Evolutionary conservation across 495 filamentous ascomycete genomes (phyloP).

Genomic region (Penicillium herquei): DNA sequence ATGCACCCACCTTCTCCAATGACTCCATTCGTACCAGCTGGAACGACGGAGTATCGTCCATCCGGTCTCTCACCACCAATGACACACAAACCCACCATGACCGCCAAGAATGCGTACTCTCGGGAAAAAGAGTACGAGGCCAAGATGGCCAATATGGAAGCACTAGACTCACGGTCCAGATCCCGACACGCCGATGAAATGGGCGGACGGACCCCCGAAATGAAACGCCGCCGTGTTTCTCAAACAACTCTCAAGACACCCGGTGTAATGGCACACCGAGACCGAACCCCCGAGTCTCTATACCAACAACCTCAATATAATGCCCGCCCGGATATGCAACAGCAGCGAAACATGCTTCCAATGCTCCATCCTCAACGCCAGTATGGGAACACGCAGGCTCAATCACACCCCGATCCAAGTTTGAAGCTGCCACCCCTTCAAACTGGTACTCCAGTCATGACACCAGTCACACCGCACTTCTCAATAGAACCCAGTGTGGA

Average conservation of each 20-base stretch:
- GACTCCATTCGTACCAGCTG: constrained; percentile 33
- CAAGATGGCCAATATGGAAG: constrained; percentile 26
- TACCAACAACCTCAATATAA: constrained; percentile 34
- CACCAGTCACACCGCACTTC: constrained; percentile 30
- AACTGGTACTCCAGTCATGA: constrained; percentile 21
- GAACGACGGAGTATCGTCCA: constrained; percentile 10
- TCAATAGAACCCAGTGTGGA: constrained; percentile 51
- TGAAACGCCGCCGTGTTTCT: constrained; percentile 56
- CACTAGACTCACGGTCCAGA: constrained; percentile 21
- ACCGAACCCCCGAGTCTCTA: constrained; percentile 35
- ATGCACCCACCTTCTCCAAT: constrained; percentile 50
- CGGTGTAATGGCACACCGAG: constrained; percentile 23
- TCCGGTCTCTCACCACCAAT: constrained; percentile 14
- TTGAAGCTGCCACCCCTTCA: constrained; percentile 56
- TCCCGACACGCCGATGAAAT: constrained; percentile 31
- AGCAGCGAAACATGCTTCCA: constrained; percentile 30
- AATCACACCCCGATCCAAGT: constrained; percentile 37
- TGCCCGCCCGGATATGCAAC: constrained; percentile 29
- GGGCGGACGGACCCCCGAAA: constrained; percentile 40
- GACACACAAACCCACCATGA: constrained; percentile 14
- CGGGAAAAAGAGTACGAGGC: constrained; percentile 18
- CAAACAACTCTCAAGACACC: constrained; percentile 22
- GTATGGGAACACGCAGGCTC: constrained; percentile 20
- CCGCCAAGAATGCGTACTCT: constrained; percentile 22
- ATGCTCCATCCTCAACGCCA: constrained; percentile 39